These are phyloP conservation scores for Lichtheimia hyalospora DNA, from an alignment of 371 early-diverging fungal species.

Conservation along the genomic window DNA sequence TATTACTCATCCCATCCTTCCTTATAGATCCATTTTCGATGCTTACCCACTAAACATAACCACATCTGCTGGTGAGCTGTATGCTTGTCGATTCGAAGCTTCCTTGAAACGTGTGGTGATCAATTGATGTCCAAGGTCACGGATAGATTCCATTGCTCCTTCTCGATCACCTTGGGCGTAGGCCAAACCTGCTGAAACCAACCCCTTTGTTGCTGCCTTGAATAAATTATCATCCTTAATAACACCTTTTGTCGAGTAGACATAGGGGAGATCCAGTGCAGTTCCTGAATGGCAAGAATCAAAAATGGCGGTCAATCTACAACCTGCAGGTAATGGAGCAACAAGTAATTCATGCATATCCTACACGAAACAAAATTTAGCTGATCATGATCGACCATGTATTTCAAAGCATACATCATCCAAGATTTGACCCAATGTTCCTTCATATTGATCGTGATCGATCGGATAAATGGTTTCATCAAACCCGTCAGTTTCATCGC, in stretches of 20 bases:
- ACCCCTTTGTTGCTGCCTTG: slow-evolving; percentile 47
- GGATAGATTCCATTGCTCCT: slow-evolving; percentile 46
- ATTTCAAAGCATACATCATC: slow-evolving; percentile 88
- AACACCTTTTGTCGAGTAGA: slow-evolving; percentile 73
- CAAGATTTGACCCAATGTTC: slow-evolving; percentile 72
- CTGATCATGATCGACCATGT: too few relatives aligned
- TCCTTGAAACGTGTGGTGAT: slow-evolving; percentile 35
- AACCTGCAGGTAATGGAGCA: slow-evolving; percentile 78
- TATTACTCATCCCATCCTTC: too few relatives aligned
- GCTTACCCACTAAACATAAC: slow-evolving; percentile 75
- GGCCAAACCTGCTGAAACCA: slow-evolving; percentile 52
- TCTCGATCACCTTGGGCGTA: slow-evolving; percentile 48
- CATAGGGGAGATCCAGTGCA: slow-evolving; percentile 85
- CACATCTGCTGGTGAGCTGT: slow-evolving; percentile 73
- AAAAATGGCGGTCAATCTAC: slow-evolving; percentile 31
- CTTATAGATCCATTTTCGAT: background rate
- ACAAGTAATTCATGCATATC: slow-evolving; percentile 81
- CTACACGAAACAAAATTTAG: slow-evolving; percentile 10
- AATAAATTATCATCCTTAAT: slow-evolving; percentile 53
- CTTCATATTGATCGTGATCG: slow-evolving; percentile 63
- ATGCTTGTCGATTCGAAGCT: slow-evolving; percentile 36
- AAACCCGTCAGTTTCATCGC: slow-evolving; percentile 85
- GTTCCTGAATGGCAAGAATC: slow-evolving; percentile 82
- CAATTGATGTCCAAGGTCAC: slow-evolving; percentile 48
- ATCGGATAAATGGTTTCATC: slow-evolving; percentile 70